Evolutionary conservation across 805 yeast genomes (phyloP), one percentile per base, ranked within the genome.

Genomic region (Yueomyces sp.): DNA sequence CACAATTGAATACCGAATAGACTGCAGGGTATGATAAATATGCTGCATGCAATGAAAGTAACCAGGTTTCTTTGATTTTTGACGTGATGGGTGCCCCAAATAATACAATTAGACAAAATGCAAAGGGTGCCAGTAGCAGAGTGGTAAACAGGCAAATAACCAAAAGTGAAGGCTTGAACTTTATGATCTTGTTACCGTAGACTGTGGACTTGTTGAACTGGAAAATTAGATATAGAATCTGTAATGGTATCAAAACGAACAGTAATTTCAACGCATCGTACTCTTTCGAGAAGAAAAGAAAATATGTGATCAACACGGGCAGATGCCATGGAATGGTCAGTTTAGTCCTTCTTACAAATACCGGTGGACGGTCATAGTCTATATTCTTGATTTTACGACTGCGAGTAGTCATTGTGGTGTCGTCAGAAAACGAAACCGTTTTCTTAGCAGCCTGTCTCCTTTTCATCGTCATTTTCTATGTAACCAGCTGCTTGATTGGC

Each of bases 41-140:
- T 3, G 87, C 67, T 27, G 82, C 57, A 56, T 85, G 92, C 5
- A 69, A 60, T 0, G 92, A 66, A 40, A 84, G 62, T 3, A 80
- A 55, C 49, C 70, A 68, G 0, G 94, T 85, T 53, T 77, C 81
- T 6, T 46, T 50, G 32, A 72, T 46, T 34, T 70, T 67, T 1
- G 74, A 65, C 1, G 75, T 63, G 38, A 82, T 65, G 11, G 96
- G 95, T 0, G 95, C 94, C 5, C 96, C 96, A 55, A 85, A 76
- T 9, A 86, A 52, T 2, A 86, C 66, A 40, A 81, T 57, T 2
- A 70, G 46, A 2, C 62, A 34, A 43, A 50, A 47, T 2, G 59
- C 47, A 2, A 63, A 59, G 4, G 57, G 7, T 38, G 62, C 52
- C 8, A 62, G 40, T 8, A 54, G 28, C 19, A 55, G 33, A 2